phyloP scores from a whole-genome alignment of 306 rosid genomes.

The Prosopis cineraria region DNA sequence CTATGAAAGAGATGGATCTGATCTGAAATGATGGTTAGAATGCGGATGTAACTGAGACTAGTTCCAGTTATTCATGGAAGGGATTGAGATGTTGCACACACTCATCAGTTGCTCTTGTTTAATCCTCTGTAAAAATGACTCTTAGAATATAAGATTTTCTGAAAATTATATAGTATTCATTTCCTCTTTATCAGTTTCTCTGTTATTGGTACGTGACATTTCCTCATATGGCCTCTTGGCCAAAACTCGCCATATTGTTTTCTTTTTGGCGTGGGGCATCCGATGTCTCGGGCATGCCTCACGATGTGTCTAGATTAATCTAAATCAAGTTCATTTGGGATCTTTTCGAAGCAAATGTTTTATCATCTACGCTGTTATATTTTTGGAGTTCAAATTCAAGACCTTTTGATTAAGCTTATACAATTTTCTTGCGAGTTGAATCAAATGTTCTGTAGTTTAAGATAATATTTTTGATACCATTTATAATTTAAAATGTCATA shows the following conservation, averaged over 20 bases:
- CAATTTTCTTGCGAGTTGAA: too few species aligned
- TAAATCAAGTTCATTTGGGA: too few species aligned
- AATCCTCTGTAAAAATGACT: neutral
- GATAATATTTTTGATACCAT: neutral
- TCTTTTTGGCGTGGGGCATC: too few species aligned
- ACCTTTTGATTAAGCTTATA: too few species aligned
- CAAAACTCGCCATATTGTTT: too few species aligned
- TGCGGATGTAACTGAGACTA: neutral
- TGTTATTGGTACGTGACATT: neutral
- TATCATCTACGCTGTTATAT: too few species aligned
- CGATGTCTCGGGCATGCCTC: too few species aligned
- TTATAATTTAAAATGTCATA: neutral
- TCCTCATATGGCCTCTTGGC: neutral
- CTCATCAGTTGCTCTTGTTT: neutral
- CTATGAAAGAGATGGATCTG: neutral
- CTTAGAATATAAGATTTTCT: neutral
- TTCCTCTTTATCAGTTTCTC: neutral
- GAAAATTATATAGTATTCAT: neutral
- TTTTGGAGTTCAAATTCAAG: too few species aligned
- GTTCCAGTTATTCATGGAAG: neutral
- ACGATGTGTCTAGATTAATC: too few species aligned
- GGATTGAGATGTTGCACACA: neutral
- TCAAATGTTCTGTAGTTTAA: neutral
- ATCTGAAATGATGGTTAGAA: neutral
- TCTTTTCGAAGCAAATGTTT: too few species aligned